Conservation (phyloP, 768 basidiomycete genomes). For the Austroboletus eburneus region DNA sequence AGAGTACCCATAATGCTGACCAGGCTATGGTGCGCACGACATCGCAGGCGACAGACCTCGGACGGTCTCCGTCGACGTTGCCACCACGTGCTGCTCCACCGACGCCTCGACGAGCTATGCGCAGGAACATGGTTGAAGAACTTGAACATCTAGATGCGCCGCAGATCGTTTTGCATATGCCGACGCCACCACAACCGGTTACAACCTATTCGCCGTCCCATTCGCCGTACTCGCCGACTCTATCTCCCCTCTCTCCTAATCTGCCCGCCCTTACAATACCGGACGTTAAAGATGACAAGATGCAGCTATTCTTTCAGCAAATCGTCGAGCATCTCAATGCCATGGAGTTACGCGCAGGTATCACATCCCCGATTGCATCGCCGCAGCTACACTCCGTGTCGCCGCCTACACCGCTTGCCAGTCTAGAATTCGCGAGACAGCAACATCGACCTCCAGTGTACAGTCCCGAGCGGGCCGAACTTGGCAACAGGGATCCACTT, state of each 20-base stretch:
- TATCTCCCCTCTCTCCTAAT: constrained; percentile 34
- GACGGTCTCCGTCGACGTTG: constrained; percentile 34
- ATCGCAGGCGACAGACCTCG: constrained; percentile 25
- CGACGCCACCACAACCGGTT: constrained; percentile 24
- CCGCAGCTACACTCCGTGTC: constrained; percentile 12
- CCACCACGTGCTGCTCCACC: constrained; percentile 56
- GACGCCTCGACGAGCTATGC: constrained; percentile 55
- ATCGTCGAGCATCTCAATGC: constrained; percentile 76
- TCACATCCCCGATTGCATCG: constrained; percentile 13
- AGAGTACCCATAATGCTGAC: constrained; percentile 22
- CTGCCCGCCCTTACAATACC: constrained; percentile 57
- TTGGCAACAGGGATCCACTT: constrained; percentile 37
- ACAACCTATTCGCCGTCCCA: constrained; percentile 18
- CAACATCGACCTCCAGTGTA: constrained; percentile 7
- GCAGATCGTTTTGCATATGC: constrained; percentile 25
- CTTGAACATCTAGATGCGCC: constrained; percentile 12
- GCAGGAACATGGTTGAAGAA: constrained; percentile 25
- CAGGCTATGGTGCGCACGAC: constrained; percentile 19
- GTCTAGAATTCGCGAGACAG: constrained; percentile 20
- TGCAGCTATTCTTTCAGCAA: constrained; percentile 84
- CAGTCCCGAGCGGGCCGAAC: neutral
- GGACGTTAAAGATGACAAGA: constrained; percentile 65
- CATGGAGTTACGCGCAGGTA: constrained; percentile 54
- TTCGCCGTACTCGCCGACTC: constrained; percentile 23
- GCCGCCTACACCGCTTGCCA: constrained; percentile 11